A percentile compares a stretch with the other conserved stretches of the same genome.
These are phyloP conservation scores for Nothophytophthora sp. DNA, from an alignment of 352 stramenopile species.

Conservation along the genomic window DNA sequence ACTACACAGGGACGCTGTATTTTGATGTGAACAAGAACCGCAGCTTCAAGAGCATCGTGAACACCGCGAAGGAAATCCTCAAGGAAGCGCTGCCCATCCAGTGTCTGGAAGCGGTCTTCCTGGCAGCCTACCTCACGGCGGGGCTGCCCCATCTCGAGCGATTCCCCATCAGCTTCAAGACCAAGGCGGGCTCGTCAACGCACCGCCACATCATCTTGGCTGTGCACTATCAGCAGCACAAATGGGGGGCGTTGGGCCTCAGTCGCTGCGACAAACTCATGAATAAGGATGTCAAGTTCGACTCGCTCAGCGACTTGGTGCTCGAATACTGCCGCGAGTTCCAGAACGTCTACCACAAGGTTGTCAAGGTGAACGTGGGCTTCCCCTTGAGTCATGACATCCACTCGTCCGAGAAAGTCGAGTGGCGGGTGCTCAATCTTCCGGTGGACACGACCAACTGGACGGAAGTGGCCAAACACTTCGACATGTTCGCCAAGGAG, in stretches of 20 bases:
- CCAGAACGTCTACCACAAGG: conserved; percentile 55
- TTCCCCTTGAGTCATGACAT: conserved; percentile 88
- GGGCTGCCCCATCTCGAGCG: conserved; percentile 66
- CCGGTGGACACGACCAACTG: conserved; percentile 44
- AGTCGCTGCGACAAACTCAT: conserved; percentile 85
- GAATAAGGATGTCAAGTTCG: conserved; percentile 85
- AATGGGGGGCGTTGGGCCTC: conserved; percentile 84
- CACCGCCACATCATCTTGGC: conserved; percentile 86
- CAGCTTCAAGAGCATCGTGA: conserved; percentile 88
- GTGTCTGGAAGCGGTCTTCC: conserved; percentile 88
- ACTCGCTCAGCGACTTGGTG: conserved; percentile 75
- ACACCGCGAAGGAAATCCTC: conserved; percentile 86
- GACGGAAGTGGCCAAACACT: conserved; percentile 52
- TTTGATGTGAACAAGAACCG: conserved; percentile 89
- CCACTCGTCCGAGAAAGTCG: conserved; percentile 85
- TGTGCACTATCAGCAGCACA: conserved; percentile 69
- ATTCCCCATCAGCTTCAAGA: conserved; percentile 89
- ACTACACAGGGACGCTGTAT: conserved; percentile 87
- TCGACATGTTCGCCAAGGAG: conserved; percentile 74
- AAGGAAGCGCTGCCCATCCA: conserved; percentile 86
- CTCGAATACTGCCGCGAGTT: conserved; percentile 74
- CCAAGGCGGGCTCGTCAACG: conserved; percentile 47
- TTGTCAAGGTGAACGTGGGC: conserved; percentile 81
- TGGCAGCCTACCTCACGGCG: conserved; percentile 79
- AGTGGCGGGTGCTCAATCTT: conserved; percentile 84